A percentile compares a stretch with the other conserved stretches of the same genome.
Evolutionary conservation across 495 filamentous ascomycete species (phyloP).

Genomic region (Pyrenula massariospora): DNA sequence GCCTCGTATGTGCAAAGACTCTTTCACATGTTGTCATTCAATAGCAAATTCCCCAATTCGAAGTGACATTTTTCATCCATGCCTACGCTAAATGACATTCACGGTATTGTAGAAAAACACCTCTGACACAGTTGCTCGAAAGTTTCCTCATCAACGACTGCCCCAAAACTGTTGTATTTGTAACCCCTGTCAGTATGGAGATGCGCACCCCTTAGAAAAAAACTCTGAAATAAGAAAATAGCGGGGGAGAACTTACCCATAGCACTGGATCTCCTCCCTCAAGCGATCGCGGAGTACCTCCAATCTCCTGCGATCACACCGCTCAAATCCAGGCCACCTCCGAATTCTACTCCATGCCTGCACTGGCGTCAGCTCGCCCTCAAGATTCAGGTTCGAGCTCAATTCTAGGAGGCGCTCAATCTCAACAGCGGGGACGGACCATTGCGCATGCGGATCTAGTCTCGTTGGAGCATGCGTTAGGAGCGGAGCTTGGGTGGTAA

Average conservation of each 20-base stretch:
- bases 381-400: slow-evolving; percentile 42
- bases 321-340: slow-evolving; percentile 10
- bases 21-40: no score
- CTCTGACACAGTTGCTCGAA: slow-evolving; percentile 1
- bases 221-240: background rate
- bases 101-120: background rate
- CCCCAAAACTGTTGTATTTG: slow-evolving; percentile 13
- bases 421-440: slow-evolving; percentile 8
- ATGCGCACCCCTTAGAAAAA: background rate
- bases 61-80: no score
- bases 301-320: slow-evolving; percentile 4
- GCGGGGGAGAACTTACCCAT: slow-evolving; percentile 16
- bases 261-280: slow-evolving; percentile 9
- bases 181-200: no score
- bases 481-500: slow-evolving; percentile 12
- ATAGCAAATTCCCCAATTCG: no score
- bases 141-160: slow-evolving; percentile 9
- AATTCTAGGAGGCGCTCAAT: slow-evolving; percentile 15
- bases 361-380: slow-evolving; percentile 52
- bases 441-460: slow-evolving; percentile 7
- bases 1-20: no score
- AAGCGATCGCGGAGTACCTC: slow-evolving; percentile 10
- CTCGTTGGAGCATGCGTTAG: slow-evolving; percentile 7
- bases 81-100: no score
- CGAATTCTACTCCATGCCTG: slow-evolving; percentile 15